Conservation (phyloP, 768 basidiomycete species). For the Sutorius australiensis region DNA sequence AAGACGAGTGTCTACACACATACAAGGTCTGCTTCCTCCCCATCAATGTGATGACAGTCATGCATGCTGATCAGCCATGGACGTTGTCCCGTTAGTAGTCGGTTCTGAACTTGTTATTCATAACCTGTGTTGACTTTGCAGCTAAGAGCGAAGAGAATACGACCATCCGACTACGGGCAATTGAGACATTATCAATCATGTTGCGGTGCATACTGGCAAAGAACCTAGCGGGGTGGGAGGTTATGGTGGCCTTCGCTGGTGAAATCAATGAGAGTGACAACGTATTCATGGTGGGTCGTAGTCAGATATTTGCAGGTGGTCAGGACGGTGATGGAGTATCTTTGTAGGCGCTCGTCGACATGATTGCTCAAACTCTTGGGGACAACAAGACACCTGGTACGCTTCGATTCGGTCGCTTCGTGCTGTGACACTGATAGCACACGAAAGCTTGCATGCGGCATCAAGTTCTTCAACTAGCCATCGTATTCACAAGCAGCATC, state of each 20-base stretch:
- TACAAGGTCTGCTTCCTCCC: conserved; percentile 44
- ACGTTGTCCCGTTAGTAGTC: conserved; percentile 41
- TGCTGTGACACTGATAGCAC: not conserved
- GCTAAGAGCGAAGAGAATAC: conserved; percentile 27
- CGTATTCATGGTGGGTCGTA: conserved; percentile 46
- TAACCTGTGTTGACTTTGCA: conserved; percentile 41
- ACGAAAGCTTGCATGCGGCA: conserved; percentile 46
- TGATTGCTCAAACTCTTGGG: conserved; percentile 44
- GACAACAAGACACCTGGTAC: conserved; percentile 40
- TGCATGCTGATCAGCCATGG: conserved; percentile 11
- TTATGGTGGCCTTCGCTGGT: conserved; percentile 66
- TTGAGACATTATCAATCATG: conserved; percentile 49
- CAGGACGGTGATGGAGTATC: not conserved
- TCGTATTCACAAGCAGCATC: conserved; percentile 57
- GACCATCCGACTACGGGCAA: conserved; percentile 34
- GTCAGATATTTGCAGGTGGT: not conserved
- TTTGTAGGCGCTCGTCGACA: conserved; percentile 47
- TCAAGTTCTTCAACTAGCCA: conserved; percentile 50
- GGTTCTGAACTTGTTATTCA: conserved; percentile 45
- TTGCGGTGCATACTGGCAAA: conserved; percentile 51
- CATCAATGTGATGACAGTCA: not conserved
- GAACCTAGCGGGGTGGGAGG: conserved; percentile 64
- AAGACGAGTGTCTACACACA: conserved; percentile 45
- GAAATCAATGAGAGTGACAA: conserved; percentile 54
- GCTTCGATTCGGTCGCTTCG: not conserved